Evolutionary conservation across 139 green algal species (phyloP), one percentile per base, ranked within the genome.

Genomic region (Coccomyxa sp.): DNA sequence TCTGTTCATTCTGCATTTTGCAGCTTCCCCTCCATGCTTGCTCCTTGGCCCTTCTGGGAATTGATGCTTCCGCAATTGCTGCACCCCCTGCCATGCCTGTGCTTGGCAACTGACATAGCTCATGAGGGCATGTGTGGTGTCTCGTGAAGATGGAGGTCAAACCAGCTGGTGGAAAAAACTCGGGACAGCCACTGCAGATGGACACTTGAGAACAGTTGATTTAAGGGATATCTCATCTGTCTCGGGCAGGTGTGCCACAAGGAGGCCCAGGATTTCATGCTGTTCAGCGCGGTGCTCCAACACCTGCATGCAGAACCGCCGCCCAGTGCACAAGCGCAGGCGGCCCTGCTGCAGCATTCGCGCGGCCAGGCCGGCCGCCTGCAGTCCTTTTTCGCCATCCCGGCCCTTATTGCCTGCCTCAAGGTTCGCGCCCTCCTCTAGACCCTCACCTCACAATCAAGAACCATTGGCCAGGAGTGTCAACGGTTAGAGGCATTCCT

Each of bases 201-300:
- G 75, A 23, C 30, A 18, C 0, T 58, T 16, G 31, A 12, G 14
- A 67, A 9, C 38, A 21, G 0, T 11, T 10, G 27, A 27, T 13
- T 27, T 51, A 51, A 38, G 77, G 38, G 38, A 7, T 51, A 51
- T 51, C 38, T 51, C 3, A 51, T 51, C 38, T 51, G 38, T 3
- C 38, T 51, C 38, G 38, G 38, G 81, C 66, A 86, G 77, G 82
- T 89, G 0, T 92, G 86, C 75, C n/a, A 76, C 51, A 79, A 84
- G 80, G 86, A 90, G 79, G 88, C 89, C 60, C 89, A 92, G 84
- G 74, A 76, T 58, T 92, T 87, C 81, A 75, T 89, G 74, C 82
- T 92, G 71, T 88, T 87, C 78, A 85, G 76, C 58, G 68, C 67
- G n/a, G 67, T 92, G 58, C 27, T 91, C 60, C 83, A 81, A n/a